Percentiles rank a stretch among this genome's conserved stretches.
phyloP scores from a whole-genome alignment of 192 early-diverging fungal species.

The Allomyces macrogynus region DNA sequence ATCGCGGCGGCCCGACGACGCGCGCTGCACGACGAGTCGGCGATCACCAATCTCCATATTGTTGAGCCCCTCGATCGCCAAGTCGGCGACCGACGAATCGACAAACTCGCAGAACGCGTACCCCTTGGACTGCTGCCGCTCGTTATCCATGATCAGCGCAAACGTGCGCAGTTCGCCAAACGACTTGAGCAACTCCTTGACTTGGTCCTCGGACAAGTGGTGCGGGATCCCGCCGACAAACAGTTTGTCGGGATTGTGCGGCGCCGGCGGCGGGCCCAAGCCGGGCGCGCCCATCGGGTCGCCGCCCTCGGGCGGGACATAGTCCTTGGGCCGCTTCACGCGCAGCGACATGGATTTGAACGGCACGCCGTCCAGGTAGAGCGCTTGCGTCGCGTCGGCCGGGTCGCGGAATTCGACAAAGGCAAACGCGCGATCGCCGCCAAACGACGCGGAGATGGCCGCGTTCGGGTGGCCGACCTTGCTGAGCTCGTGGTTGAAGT shows the following conservation, averaged over 20 bases:
- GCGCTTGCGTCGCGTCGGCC: slow-evolving; percentile 72
- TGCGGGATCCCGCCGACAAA: slow-evolving; percentile 82
- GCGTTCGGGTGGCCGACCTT: slow-evolving; percentile 50
- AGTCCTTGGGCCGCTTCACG: slow-evolving; percentile 89
- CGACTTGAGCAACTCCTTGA: slow-evolving; percentile 74
- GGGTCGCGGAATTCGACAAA: slow-evolving; percentile 85
- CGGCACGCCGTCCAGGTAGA: slow-evolving; percentile 81
- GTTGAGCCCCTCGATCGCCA: slow-evolving; percentile 85
- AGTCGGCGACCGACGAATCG: slow-evolving; percentile 69
- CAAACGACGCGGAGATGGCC: slow-evolving; percentile 65
- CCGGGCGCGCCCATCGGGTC: slow-evolving; percentile 31
- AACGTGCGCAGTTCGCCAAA: slow-evolving; percentile 88
- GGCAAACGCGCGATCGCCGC: slow-evolving; percentile 82
- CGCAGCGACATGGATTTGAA: slow-evolving; percentile 66
- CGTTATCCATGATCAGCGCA: slow-evolving; percentile 73
- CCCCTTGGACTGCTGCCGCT: slow-evolving; percentile 59
- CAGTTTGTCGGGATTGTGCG: slow-evolving; percentile 80
- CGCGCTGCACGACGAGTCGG: slow-evolving; percentile 82
- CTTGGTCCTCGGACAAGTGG: slow-evolving; percentile 78
- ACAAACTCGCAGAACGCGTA: slow-evolving; percentile 95
- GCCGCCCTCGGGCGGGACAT: slow-evolving; percentile 27
- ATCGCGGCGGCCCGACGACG: slow-evolving; percentile 24
- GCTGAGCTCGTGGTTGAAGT: slow-evolving; percentile 75
- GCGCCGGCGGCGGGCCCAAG: slow-evolving; percentile 38
- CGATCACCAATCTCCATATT: slow-evolving; percentile 88